These are phyloP conservation scores for Blepharisma japonicum DNA, from an alignment of 73 alveolate genomes.

Conservation along the genomic window DNA sequence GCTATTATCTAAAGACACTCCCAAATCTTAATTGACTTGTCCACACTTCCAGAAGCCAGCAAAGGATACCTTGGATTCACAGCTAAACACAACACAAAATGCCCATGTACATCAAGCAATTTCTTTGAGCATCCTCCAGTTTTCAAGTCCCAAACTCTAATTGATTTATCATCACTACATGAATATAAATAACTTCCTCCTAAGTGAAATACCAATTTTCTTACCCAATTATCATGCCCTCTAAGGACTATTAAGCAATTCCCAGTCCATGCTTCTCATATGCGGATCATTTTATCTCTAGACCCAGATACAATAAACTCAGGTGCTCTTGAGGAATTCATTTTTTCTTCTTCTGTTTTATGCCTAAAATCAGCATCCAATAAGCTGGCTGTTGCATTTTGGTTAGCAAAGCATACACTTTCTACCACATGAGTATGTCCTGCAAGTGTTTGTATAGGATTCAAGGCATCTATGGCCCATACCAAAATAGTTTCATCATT, in stretches of 20 bases:
- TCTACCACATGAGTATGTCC: conserved; percentile 78
- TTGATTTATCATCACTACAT: conserved; percentile 81
- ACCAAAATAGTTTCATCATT: conserved; percentile 76
- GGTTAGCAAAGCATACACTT: conserved; percentile 52
- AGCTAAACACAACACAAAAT: conserved; percentile 38
- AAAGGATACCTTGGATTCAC: conserved; percentile 24
- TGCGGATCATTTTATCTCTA: conserved; percentile 79
- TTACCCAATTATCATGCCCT: conserved; percentile 97
- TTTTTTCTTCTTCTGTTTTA: conserved; percentile 43
- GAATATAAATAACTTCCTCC: conserved; percentile 72
- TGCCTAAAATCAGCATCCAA: conserved; percentile 34
- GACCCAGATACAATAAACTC: conserved; percentile 79
- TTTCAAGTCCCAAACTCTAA: conserved; percentile 74
- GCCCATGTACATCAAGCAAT: conserved; percentile 34
- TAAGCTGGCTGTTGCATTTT: conserved; percentile 28
- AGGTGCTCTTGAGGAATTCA: conserved; percentile 33
- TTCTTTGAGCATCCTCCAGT: conserved; percentile 38
- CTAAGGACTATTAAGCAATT: conserved; percentile 53
- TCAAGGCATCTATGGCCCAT: conserved; percentile 68
- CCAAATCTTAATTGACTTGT: conserved; percentile 66
- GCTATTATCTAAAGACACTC: conserved; percentile 21
- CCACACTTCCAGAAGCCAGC: conserved; percentile 60
- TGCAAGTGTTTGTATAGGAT: conserved; percentile 44
- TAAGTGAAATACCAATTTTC: conserved; percentile 77
- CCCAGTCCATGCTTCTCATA: conserved; percentile 84